Conservation (phyloP, 2,329 filamentous ascomycete species). For the Fusarium caatingaense region DNA sequence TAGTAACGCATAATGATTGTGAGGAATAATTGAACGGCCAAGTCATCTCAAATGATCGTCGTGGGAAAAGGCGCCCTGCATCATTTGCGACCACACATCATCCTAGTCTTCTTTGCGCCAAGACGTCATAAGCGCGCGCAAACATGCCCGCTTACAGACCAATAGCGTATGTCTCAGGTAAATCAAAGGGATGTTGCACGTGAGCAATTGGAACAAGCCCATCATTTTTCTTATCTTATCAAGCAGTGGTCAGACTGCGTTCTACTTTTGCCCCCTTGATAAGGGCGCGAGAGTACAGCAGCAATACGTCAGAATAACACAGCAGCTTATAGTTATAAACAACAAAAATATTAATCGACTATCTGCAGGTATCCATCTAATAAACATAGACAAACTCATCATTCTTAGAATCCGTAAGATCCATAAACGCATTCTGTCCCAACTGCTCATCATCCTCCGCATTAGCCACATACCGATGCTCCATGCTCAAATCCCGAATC, state of each 20-base stretch:
- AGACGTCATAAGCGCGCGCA: neutral
- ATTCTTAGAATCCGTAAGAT: slow-evolving; percentile 73
- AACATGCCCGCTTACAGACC: neutral
- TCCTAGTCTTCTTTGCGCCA: neutral
- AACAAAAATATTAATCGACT: too few species aligned
- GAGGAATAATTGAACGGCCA: neutral
- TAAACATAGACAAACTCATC: slow-evolving; percentile 76
- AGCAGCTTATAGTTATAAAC: too few species aligned
- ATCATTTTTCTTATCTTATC: neutral
- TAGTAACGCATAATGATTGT: neutral
- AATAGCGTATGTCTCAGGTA: neutral
- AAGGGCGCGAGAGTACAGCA: too few species aligned
- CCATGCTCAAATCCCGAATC: slow-evolving; percentile 71
- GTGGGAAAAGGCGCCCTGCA: neutral
- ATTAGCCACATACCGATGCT: slow-evolving; percentile 54
- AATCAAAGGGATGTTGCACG: neutral
- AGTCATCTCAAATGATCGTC: neutral
- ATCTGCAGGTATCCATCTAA: slow-evolving; percentile 40
- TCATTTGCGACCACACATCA: neutral
- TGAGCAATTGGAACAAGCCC: neutral
- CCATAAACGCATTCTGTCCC: slow-evolving; percentile 65
- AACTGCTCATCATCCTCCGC: slow-evolving; percentile 41
- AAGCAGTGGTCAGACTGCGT: too few species aligned
- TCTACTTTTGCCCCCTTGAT: too few species aligned
- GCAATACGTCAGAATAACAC: too few species aligned